Base-by-base conservation (phyloP, 805 yeast genomes). In the Scheffersomyces coipomensis region DNA sequence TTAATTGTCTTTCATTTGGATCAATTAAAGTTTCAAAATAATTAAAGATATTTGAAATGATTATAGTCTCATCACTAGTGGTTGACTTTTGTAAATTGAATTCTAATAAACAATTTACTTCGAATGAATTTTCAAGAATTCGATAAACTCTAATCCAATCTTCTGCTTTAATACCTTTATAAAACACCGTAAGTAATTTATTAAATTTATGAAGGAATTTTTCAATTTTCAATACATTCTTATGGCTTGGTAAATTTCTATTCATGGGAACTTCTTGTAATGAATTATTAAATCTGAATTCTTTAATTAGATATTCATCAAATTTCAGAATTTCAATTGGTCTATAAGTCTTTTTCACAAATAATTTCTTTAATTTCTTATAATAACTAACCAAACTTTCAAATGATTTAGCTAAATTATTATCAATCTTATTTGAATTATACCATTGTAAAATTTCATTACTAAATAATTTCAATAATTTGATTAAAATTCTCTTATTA, bases 111-210 rank as follows among this genome's bases (percentile, higher is more conserved):
- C 83, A 75, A 9, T 77, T 62, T 34, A 75, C 79, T 17, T 78
- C 77, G 19, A 83, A 77, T 43, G 84, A 83, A 23, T 77, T 66
- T 55, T 90, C 97, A 33, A 91, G 61, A 1, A 82, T 62, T 52
- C 88, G 91, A 56, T 78, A 85, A 3, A 83, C 76, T 39, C 75
- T 74, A 37, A 88, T 68, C 97, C 97, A 91, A 50, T 90, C 95
- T 43, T 76, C 77, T 10, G 79, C 59, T 10, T 79, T 73, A 24
- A 84, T 73, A 9, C 78, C 73, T 19, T 64, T 67, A 54, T 83
- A 81, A 23, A 83, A 68, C 3, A 76, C 73, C 2, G 75, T 66
- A 19, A 86, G 72, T 5, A 87, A 65, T 13, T 70, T 66, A 60
- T 90, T 91, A 42, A 90, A 59, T 33, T 75, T 73, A 39, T 74